phyloP scores from a whole-genome alignment of 768 basidiomycete species.

The Leccinum variicolor region DNA sequence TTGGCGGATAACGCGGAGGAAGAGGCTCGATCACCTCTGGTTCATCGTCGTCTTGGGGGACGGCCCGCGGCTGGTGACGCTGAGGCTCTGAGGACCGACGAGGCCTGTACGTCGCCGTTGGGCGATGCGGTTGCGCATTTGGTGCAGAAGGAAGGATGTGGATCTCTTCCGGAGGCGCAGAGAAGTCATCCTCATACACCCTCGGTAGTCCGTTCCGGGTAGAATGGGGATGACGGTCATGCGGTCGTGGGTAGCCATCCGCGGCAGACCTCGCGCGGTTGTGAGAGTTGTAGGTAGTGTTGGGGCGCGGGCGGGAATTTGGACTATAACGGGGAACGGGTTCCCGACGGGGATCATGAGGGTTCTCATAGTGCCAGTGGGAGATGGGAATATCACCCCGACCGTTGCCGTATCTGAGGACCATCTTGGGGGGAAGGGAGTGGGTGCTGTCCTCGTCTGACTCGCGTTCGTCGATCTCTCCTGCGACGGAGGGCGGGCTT shows the following conservation, averaged over 20 bases:
- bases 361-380: slow-evolving; percentile 33
- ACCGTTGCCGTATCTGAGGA: slow-evolving; percentile 65
- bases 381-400: slow-evolving; percentile 62
- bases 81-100: slow-evolving; percentile 29
- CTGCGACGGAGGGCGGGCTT: slow-evolving; percentile 44
- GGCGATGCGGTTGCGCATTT: slow-evolving; percentile 33
- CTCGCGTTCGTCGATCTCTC: slow-evolving; percentile 38
- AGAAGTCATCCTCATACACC: slow-evolving; percentile 20
- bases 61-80: slow-evolving; percentile 20
- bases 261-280: slow-evolving; percentile 39
- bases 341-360: slow-evolving; percentile 12
- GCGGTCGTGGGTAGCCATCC: slow-evolving; percentile 28
- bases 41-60: slow-evolving; percentile 16
- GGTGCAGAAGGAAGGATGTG: slow-evolving; percentile 54
- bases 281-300: slow-evolving; percentile 32
- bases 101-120: slow-evolving; percentile 28
- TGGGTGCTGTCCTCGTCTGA: slow-evolving; percentile 42
- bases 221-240: slow-evolving; percentile 17
- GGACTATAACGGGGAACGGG: slow-evolving; percentile 20
- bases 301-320: slow-evolving; percentile 23
- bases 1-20: slow-evolving; percentile 28
- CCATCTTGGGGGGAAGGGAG: slow-evolving; percentile 66
- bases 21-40: slow-evolving; percentile 35
- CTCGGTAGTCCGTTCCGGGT: slow-evolving; percentile 20
- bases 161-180: slow-evolving; percentile 55